These are phyloP conservation scores for Mycena haematopus DNA, from an alignment of 768 basidiomycete genomes.

Conservation along the genomic window DNA sequence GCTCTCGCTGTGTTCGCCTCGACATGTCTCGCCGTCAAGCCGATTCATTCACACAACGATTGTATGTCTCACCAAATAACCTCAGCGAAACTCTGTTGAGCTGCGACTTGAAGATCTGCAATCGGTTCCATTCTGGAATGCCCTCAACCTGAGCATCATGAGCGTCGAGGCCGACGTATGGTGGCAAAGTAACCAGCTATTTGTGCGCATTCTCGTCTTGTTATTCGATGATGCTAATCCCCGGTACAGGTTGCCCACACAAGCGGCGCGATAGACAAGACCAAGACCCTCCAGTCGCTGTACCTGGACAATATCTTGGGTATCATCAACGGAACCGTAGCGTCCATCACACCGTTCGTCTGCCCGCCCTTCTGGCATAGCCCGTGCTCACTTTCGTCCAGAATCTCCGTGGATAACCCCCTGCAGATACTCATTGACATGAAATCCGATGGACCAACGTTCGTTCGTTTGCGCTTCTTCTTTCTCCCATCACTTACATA, in stretches of 20 bases:
- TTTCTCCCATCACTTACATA: neutral
- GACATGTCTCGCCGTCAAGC: conserved; percentile 39
- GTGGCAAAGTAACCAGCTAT: conserved; percentile 42
- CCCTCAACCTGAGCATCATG: conserved; percentile 46
- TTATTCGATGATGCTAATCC: neutral
- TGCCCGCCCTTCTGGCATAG: neutral
- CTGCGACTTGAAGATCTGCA: conserved; percentile 40
- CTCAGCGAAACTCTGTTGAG: neutral
- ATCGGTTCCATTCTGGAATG: conserved; percentile 44
- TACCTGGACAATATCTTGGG: conserved; percentile 43
- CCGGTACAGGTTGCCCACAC: conserved; percentile 43
- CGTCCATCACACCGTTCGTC: conserved; percentile 32
- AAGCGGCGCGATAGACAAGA: conserved; percentile 37
- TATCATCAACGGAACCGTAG: conserved; percentile 36
- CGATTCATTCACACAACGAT: conserved; percentile 49
- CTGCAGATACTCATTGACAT: conserved; percentile 48
- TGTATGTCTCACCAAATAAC: conserved; percentile 40
- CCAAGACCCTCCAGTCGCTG: conserved; percentile 43
- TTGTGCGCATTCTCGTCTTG: conserved; percentile 33
- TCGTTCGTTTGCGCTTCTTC: too few species aligned
- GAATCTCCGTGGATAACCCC: conserved; percentile 35
- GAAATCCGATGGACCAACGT: conserved; percentile 43
- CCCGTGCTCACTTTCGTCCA: neutral
- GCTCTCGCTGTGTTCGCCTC: conserved; percentile 23
- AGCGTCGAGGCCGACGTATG: conserved; percentile 51